Evolutionary conservation across 1,139 yeast genomes (phyloP), one percentile per base, ranked within the genome.

Genomic region (Debaryomyces coudertii): DNA sequence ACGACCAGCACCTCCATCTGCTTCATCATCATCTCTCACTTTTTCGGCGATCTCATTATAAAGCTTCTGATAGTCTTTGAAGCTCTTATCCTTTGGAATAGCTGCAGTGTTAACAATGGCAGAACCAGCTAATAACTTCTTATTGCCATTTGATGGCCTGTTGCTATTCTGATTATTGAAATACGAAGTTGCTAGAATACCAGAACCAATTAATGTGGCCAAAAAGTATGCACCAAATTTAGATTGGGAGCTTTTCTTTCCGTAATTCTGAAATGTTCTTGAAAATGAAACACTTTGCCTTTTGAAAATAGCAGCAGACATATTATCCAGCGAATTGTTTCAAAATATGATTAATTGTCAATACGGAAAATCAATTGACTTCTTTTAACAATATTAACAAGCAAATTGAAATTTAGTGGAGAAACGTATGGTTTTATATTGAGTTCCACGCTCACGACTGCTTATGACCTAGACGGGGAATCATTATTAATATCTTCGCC

Each of bases 31-130:
- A 31, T 87, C 90, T 50, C 83, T 80, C 35, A 93, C 67, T 55
- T 87, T 85, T 43, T 73, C 65, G 5, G 93, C 90, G 65, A 92
- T 90, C 31, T 82, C 93, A 57, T 89, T 88, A 63, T 89, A 88
- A 34, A 92, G 82, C 25, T 81, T 65, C 66, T 89, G 95, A 68
- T 86, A 90, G 53, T 87, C 90, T 12, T 72, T 72, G 43, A 58
- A 65, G 5, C 68, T 57, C 54, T 77, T 65, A 8, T 62, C 63
- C 8, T 52, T 46, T 59, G 55, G 71, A 53, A 51, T 50, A 35
- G 40, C 48, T 7, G 73, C 73, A 5, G 44, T 46, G 46, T 63
- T 57, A 40, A 59, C 48, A 31, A 55, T 42, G 14, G 60, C 59
- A 23, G 63, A 53, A 6, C 62, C 61, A 11, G 61, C 68, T 36